A percentile compares a stretch with the other conserved stretches of the same genome.
phyloP scores from a whole-genome alignment of 371 early-diverging fungal species.

The Mortierella sp. region DNA sequence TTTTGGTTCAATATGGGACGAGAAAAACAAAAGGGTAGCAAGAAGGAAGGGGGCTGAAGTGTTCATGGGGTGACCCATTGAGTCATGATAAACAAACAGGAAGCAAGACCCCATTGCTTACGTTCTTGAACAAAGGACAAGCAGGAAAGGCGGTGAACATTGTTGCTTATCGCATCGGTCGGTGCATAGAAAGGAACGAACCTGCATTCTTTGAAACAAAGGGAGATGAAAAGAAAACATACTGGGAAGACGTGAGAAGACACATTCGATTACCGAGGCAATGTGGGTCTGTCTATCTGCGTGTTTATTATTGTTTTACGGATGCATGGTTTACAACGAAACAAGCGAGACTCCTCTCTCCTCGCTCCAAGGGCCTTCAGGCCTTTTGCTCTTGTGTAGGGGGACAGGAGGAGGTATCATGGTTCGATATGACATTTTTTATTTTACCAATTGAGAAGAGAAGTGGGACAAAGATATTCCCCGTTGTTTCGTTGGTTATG shows the following conservation, averaged over 20 bases:
- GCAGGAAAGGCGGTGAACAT: neutral
- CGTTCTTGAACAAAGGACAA: neutral
- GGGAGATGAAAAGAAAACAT: neutral
- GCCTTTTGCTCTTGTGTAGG: neutral
- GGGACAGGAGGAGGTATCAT: neutral
- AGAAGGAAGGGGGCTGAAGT: neutral
- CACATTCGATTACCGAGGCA: neutral
- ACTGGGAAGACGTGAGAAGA: too few species aligned
- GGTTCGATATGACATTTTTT: too few species aligned
- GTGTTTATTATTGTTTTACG: neutral
- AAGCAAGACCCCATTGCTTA: neutral
- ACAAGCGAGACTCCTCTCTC: neutral
- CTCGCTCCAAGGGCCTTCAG: neutral
- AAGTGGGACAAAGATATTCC: neutral
- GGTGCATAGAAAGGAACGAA: neutral
- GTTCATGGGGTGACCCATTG: too few species aligned
- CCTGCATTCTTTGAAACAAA: conserved; percentile 1
- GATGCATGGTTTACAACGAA: neutral
- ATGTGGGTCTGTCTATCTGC: neutral
- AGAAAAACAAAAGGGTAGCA: neutral
- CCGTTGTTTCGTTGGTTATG: neutral
- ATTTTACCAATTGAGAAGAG: too few species aligned
- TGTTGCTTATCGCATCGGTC: neutral
- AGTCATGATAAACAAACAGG: neutral
- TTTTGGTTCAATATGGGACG: neutral